These are phyloP conservation scores for Rhizophora apiculata DNA, from an alignment of 345 rosid genomes.

Conservation along the genomic window DNA sequence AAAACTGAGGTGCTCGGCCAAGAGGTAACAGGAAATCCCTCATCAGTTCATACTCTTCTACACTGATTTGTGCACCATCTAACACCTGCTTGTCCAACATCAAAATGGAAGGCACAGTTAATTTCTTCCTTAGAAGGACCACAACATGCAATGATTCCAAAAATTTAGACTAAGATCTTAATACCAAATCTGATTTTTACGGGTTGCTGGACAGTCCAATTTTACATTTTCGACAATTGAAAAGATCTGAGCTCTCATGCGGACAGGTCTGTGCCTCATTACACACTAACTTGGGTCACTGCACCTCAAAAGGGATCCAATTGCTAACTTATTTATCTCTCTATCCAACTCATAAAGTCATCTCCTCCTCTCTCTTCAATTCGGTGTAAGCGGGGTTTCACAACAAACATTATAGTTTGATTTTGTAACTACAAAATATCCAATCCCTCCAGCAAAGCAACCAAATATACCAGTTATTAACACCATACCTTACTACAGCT, in stretches of 20 bases:
- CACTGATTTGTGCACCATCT: slow-evolving; percentile 56
- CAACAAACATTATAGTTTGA: background rate
- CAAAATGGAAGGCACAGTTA: slow-evolving; percentile 3
- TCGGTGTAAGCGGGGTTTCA: no score
- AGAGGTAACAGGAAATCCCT: slow-evolving; percentile 72
- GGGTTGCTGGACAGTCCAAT: no score
- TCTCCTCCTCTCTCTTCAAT: no score
- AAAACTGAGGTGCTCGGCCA: slow-evolving; percentile 70
- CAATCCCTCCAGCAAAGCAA: background rate
- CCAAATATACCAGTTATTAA: background rate
- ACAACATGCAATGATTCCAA: background rate
- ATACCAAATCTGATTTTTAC: no score
- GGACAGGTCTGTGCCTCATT: no score
- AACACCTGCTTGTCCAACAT: slow-evolving; percentile 47
- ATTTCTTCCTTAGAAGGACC: background rate
- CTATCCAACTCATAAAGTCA: no score
- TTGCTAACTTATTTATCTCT: no score
- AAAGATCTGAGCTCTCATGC: no score
- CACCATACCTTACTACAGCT: no score
- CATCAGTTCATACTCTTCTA: slow-evolving; percentile 79
- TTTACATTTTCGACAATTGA: no score
- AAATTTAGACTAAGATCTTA: background rate
- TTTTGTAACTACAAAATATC: background rate
- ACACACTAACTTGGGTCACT: no score
- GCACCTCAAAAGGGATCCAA: no score